Base-by-base conservation (phyloP, 495 filamentous ascomycete genomes). In the Xylaria longipes region DNA sequence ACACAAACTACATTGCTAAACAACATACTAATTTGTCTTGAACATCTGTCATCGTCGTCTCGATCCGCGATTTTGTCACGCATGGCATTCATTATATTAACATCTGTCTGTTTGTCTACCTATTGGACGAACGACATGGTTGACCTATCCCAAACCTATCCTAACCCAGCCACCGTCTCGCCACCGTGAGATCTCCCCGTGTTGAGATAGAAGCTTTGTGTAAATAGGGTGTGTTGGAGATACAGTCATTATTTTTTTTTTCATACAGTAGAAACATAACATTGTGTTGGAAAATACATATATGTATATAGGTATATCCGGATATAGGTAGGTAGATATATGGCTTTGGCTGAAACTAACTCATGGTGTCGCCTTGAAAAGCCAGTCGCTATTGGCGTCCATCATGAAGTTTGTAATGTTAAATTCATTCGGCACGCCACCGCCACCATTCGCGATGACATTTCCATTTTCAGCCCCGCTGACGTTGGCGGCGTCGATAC, bases 361-460 rank as follows among this genome's bases (percentile, higher is more conserved):
- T 60, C 33, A 60, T 12, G 70, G 63, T 2, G 63, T 72, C 9
- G 84, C 82, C 71, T 86, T 83, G 61, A 86, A 86, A 22, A 91
- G 83, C 89, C 89, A 91, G 74, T 91, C 89, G 73, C 87, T 83
- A 71, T 85, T 90, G 1, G 84, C 86, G 82, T 91, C 88, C 22
- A 89, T 86, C 87, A 89, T 89, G 71, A 88, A 91, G 74, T 91
- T 89, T 29, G 86, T 89, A 58, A 90, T 91, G 67, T 91, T 91
- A 75, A 89, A 90, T 75, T 89, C 87, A 58, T 82, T 82, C 11
- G 78, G 45, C 29, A 75, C 72, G n/a, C 73, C 79, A 27, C 39
- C 71, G 5, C 45, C 66, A 41, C 45, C 66, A 41, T 29, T 48
- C 5, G 31, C 43, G 22, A 17, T 76, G 70, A 22, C 68, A 58